Conservation (phyloP, 2,329 filamentous ascomycete genomes). For the Ophiosphaerella herpotricha region DNA sequence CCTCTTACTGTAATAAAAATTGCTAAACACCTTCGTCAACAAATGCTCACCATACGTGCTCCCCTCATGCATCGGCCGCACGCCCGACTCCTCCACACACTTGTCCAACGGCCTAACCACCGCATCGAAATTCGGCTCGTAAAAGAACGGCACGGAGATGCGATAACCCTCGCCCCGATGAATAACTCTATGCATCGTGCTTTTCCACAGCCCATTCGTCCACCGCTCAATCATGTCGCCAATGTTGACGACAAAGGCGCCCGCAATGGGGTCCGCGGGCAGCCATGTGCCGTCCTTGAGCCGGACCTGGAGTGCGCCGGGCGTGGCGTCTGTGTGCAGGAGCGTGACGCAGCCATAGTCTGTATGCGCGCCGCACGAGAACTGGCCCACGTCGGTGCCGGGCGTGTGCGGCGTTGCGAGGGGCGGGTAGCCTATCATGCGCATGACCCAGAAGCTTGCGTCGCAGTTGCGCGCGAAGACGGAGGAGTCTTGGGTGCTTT, state of each 20-base stretch:
- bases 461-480: slow-evolving; percentile 40
- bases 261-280: slow-evolving; percentile 50
- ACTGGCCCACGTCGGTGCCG: slow-evolving; percentile 25
- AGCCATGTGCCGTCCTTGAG: slow-evolving; percentile 52
- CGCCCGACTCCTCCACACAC: slow-evolving; percentile 44
- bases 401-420: slow-evolving; percentile 11
- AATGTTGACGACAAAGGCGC: slow-evolving; percentile 55
- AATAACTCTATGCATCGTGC: slow-evolving; percentile 53
- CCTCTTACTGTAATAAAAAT: slow-evolving; percentile 45
- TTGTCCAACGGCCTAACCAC: slow-evolving; percentile 44
- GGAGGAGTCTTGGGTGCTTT: slow-evolving; percentile 28
- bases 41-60: slow-evolving; percentile 52
- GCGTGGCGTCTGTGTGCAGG: slow-evolving; percentile 51
- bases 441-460: slow-evolving; percentile 48
- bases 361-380: slow-evolving; percentile 50
- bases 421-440: slow-evolving; percentile 48
- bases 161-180: slow-evolving; percentile 47
- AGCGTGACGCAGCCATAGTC: slow-evolving; percentile 56
- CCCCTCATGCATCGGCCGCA: slow-evolving; percentile 33
- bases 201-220: slow-evolving; percentile 51
- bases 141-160: slow-evolving; percentile 56
- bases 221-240: slow-evolving; percentile 56
- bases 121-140: slow-evolving; percentile 52
- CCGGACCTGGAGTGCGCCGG: slow-evolving; percentile 50
- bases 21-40: slow-evolving; percentile 48